Percentiles rank a stretch among this genome's conserved stretches.
Conservation (phyloP, 2,329 filamentous ascomycete species). For the Ophiocordyceps sinensis region DNA sequence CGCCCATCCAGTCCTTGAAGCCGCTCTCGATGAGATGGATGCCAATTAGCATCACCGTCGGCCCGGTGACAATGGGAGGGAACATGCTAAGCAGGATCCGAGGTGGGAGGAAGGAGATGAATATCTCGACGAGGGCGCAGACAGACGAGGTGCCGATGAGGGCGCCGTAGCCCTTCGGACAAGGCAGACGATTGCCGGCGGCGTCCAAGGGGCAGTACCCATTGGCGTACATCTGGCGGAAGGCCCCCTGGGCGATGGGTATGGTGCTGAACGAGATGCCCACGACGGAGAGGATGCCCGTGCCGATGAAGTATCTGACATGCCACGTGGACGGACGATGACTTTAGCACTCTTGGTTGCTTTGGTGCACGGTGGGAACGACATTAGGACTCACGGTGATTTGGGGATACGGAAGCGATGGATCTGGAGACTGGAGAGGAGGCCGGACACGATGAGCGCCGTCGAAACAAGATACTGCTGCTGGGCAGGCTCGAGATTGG, state of each 20-base stretch:
- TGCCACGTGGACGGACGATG: not conserved
- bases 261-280: constrained; percentile 33
- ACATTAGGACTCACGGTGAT: constrained; percentile 33
- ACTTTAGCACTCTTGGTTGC: not conserved
- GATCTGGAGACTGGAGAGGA: constrained; percentile 64
- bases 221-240: constrained; percentile 64
- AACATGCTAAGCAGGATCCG: constrained; percentile 56
- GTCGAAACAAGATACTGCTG: constrained; percentile 71
- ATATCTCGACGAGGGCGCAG: constrained; percentile 54
- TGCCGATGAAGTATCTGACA: constrained; percentile 57
- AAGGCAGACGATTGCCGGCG: constrained; percentile 54
- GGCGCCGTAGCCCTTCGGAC: constrained; percentile 59
- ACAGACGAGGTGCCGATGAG: constrained; percentile 56
- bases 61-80: constrained; percentile 65
- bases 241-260: constrained; percentile 42
- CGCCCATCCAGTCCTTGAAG: constrained; percentile 67
- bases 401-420: constrained; percentile 58
- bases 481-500: constrained; percentile 43
- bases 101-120: constrained; percentile 61
- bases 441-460: constrained; percentile 63
- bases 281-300: constrained; percentile 65
- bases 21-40: constrained; percentile 57
- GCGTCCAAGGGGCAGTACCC: constrained; percentile 48
- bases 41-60: constrained; percentile 57
- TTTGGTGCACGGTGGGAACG: not conserved